Evolutionary conservation across 257 asterid species (phyloP).

Genomic region (Salvia miltiorrhiza): DNA sequence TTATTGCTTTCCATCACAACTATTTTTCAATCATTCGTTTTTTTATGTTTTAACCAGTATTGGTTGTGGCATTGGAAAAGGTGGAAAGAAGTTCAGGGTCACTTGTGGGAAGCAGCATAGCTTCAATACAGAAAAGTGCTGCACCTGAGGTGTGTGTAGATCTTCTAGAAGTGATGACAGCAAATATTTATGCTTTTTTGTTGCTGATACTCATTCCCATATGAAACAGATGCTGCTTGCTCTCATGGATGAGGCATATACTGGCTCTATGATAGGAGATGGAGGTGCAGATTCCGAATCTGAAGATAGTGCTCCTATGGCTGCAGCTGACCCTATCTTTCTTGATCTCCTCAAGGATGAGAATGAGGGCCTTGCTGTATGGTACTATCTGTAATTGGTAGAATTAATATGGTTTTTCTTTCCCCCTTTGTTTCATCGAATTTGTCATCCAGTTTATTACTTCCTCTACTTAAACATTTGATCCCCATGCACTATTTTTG

Average conservation of each 20-base stretch:
- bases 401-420: constrained; percentile 14
- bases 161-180: constrained; percentile 10
- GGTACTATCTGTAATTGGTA: constrained; percentile 39
- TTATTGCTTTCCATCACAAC: constrained; percentile 10
- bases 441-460: background rate
- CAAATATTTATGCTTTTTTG: constrained; percentile 3
- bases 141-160: constrained; percentile 75
- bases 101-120: constrained; percentile 86
- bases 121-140: constrained; percentile 90
- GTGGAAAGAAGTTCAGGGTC: constrained; percentile 88
- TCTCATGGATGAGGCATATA: constrained; percentile 98
- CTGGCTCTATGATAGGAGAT: constrained; percentile 92
- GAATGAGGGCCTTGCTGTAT: constrained; percentile 93
- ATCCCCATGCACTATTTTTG: background rate
- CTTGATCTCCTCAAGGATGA: constrained; percentile 98
- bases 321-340: constrained; percentile 75
- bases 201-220: constrained; percentile 20
- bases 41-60: constrained; percentile 42
- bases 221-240: constrained; percentile 79
- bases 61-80: constrained; percentile 92
- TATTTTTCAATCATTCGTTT: background rate
- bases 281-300: constrained; percentile 95
- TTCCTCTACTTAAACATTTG: background rate
- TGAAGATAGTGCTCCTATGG: constrained; percentile 73
- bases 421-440: constrained; percentile 7